phyloP scores from a whole-genome alignment of 1,284 basidiomycete genomes.

The Boletellus deceptivus region DNA sequence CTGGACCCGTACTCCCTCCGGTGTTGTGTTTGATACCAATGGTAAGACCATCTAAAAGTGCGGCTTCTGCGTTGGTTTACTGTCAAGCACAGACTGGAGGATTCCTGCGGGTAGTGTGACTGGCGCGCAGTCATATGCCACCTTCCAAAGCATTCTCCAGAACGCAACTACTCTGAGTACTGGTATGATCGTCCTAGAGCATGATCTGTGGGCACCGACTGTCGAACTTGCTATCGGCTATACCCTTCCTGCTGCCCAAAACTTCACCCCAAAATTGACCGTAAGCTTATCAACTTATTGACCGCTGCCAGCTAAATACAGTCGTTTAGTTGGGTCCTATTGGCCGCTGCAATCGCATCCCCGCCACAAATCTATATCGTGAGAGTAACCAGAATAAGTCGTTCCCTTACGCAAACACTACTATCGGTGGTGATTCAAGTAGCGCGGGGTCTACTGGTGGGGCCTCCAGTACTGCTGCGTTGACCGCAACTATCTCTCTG shows the following conservation, averaged over 20 bases:
- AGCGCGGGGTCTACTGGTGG: constrained; percentile 4
- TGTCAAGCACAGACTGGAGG: constrained; percentile 63
- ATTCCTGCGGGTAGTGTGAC: constrained; percentile 71
- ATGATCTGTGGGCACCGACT: constrained; percentile 83
- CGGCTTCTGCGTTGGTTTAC: background rate
- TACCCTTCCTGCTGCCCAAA: constrained; percentile 70
- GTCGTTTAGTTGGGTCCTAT: constrained; percentile 57
- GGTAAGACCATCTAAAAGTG: constrained; percentile 39
- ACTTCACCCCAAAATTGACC: constrained; percentile 57
- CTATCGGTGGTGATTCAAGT: constrained; percentile 7
- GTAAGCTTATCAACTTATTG: constrained; percentile 36
- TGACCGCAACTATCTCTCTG: constrained; percentile 18
- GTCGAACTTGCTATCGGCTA: constrained; percentile 89
- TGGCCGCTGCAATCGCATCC: constrained; percentile 57
- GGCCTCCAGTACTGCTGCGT: background rate
- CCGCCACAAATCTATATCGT: constrained; percentile 55
- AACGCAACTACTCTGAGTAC: constrained; percentile 58
- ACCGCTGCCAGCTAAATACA: background rate
- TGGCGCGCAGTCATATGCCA: constrained; percentile 52
- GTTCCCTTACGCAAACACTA: constrained; percentile 47
- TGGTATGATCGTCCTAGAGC: constrained; percentile 86
- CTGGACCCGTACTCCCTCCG: constrained; percentile 65
- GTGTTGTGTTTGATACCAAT: constrained; percentile 77
- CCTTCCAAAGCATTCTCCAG: constrained; percentile 60
- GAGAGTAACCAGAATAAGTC: constrained; percentile 62